phyloP scores from a whole-genome alignment of 176 grass and related monocot species.

The Musa troglodytarum region DNA sequence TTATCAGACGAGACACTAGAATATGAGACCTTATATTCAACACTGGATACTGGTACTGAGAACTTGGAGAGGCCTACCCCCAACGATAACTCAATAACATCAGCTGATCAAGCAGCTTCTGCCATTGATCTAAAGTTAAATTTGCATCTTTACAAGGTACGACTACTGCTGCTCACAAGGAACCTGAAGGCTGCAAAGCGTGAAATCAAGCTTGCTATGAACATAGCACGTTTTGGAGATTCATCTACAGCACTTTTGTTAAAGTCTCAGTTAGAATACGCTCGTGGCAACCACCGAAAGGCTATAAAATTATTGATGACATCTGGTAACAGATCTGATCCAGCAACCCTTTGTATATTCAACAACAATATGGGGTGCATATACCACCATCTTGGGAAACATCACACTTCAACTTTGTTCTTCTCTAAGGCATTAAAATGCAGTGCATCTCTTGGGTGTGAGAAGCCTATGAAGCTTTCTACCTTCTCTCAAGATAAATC shows the following conservation, averaged over 20 bases:
- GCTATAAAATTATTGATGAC: slow-evolving; percentile 85
- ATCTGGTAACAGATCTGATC: slow-evolving; percentile 68
- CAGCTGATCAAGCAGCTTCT: slow-evolving; percentile 62
- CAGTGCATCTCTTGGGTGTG: slow-evolving; percentile 38
- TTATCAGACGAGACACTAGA: slow-evolving; percentile 67
- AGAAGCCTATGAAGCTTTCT: slow-evolving; percentile 58
- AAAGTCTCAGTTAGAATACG: slow-evolving; percentile 94
- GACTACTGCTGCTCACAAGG: slow-evolving; percentile 66
- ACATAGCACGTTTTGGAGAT: slow-evolving; percentile 92
- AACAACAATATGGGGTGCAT: slow-evolving; percentile 92
- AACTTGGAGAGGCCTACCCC: slow-evolving; percentile 37
- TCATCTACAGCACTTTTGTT: slow-evolving; percentile 75
- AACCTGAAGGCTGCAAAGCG: slow-evolving; percentile 90
- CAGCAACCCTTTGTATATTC: slow-evolving; percentile 56
- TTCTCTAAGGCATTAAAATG: slow-evolving; percentile 73
- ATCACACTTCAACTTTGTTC: slow-evolving; percentile 53
- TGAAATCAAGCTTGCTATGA: slow-evolving; percentile 96
- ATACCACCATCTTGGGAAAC: slow-evolving; percentile 72
- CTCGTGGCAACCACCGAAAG: slow-evolving; percentile 78
- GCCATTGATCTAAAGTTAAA: slow-evolving; percentile 71
- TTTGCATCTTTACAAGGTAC: slow-evolving; percentile 86
- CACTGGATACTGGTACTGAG: slow-evolving; percentile 52
- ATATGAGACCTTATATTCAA: slow-evolving; percentile 70
- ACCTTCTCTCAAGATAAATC: slow-evolving; percentile 69
- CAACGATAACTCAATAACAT: slow-evolving; percentile 56